phyloP scores from a whole-genome alignment of 148 eudicot genomes.

The Camellia lanceoleosa region DNA sequence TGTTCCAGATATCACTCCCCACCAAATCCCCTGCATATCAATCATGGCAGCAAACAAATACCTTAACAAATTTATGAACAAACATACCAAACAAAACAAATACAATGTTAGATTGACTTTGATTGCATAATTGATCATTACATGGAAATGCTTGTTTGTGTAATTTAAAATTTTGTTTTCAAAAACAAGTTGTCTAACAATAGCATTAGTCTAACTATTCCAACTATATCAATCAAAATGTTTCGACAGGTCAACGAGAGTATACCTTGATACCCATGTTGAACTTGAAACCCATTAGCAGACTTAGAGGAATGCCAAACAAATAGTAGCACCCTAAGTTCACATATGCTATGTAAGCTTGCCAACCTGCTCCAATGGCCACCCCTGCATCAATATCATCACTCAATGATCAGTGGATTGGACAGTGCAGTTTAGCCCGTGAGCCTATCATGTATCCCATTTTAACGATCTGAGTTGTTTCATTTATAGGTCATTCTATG shows the following conservation, averaged over 20 bases:
- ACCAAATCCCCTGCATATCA: constrained; percentile 17
- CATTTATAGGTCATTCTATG: too few relatives aligned
- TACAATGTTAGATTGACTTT: too few relatives aligned
- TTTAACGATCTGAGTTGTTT: too few relatives aligned
- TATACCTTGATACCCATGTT: constrained; percentile 35
- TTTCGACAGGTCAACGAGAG: background rate
- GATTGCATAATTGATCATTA: too few relatives aligned
- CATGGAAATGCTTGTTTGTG: too few relatives aligned
- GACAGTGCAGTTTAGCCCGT: too few relatives aligned
- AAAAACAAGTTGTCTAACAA: too few relatives aligned
- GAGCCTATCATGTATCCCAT: too few relatives aligned
- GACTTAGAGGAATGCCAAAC: constrained; percentile 40
- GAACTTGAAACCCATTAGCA: constrained; percentile 35
- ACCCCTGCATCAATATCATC: constrained; percentile 29
- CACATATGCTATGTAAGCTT: constrained; percentile 38
- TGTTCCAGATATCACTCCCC: constrained; percentile 3
- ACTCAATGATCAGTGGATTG: too few relatives aligned
- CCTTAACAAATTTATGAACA: background rate
- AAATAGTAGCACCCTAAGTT: constrained; percentile 37
- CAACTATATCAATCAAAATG: too few relatives aligned
- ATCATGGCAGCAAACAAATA: background rate
- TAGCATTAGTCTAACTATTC: background rate
- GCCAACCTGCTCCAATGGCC: constrained; percentile 63
- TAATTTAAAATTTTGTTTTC: too few relatives aligned
- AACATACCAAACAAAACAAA: background rate